Percentiles rank a stretch among this genome's conserved stretches.
These are phyloP conservation scores for Mucuna pruriens DNA, from an alignment of 306 rosid genomes.

Conservation along the genomic window DNA sequence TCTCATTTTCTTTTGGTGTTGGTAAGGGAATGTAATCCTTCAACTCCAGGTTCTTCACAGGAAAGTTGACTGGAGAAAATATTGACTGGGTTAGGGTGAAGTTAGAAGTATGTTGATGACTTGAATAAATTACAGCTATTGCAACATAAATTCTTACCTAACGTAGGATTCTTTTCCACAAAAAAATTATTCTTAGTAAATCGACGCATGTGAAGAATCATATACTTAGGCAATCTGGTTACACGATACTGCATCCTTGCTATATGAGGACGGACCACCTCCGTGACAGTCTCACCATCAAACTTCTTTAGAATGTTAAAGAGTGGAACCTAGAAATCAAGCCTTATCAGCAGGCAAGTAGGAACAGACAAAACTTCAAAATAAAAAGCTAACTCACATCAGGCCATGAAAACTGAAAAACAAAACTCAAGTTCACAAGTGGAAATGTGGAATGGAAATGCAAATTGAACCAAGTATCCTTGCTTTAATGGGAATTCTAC, in stretches of 20 bases:
- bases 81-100: conserved; percentile 24
- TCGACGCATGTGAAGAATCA: conserved; percentile 91
- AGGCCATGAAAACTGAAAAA: conserved; percentile 16
- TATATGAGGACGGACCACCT: conserved; percentile 89
- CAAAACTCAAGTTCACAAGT: not conserved
- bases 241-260: conserved; percentile 94
- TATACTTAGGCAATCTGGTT: conserved; percentile 79
- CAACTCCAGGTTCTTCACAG: conserved; percentile 94
- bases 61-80: conserved; percentile 79
- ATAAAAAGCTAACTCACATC: not conserved
- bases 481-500: not conserved
- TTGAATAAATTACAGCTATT: conserved; percentile 8
- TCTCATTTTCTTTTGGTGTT: conserved; percentile 74
- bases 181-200: conserved; percentile 96
- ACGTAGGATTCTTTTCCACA: conserved; percentile 97
- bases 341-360: conserved; percentile 30
- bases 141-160: conserved; percentile 55
- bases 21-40: conserved; percentile 96
- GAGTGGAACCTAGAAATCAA: conserved; percentile 79
- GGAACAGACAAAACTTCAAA: not conserved
- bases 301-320: conserved; percentile 95
- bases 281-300: conserved; percentile 92
- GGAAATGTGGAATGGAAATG: not conserved
- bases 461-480: conserved; percentile 1
- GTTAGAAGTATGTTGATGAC: conserved; percentile 12